Evolutionary conservation across 192 early-diverging fungal species (phyloP).

Genomic region (Umbelopsis vinacea): DNA sequence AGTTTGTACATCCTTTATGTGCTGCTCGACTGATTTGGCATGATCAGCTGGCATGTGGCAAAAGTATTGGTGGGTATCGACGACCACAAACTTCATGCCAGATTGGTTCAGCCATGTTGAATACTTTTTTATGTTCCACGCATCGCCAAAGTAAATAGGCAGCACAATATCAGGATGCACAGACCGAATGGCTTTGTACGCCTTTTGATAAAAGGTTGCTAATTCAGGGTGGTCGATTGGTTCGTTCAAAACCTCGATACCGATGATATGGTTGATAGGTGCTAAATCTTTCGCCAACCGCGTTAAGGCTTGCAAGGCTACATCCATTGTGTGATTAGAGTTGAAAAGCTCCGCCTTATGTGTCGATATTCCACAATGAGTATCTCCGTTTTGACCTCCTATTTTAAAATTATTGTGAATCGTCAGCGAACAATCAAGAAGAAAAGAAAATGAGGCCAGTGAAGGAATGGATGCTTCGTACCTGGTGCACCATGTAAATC

Average conservation of each 20-base stretch:
- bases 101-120: background rate
- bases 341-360: conserved; percentile 19
- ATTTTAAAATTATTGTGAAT: background rate
- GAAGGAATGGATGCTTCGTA: background rate
- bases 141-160: conserved; percentile 31
- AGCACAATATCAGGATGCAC: conserved; percentile 6
- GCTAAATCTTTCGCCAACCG: conserved; percentile 3
- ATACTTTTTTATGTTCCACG: conserved; percentile 24
- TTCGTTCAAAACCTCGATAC: conserved; percentile 27
- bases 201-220: conserved; percentile 13
- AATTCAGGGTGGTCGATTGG: conserved; percentile 25
- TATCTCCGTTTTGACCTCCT: conserved; percentile 33
- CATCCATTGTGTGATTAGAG: background rate
- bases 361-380: conserved; percentile 24
- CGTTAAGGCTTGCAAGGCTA: conserved; percentile 1
- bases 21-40: conserved; percentile 19
- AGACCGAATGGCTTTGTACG: conserved; percentile 12
- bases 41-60: conserved; percentile 21
- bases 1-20: conserved; percentile 13
- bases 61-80: conserved; percentile 28
- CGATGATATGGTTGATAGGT: conserved; percentile 31
- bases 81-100: conserved; percentile 22
- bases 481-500: conserved; percentile 72
- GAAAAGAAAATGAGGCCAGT: too few species aligned
- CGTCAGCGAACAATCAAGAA: too few species aligned